Evolutionary conservation across 2,329 filamentous ascomycete species (phyloP), one percentile per base, ranked within the genome.

Genomic region (Colletotrichum euphorbiae): DNA sequence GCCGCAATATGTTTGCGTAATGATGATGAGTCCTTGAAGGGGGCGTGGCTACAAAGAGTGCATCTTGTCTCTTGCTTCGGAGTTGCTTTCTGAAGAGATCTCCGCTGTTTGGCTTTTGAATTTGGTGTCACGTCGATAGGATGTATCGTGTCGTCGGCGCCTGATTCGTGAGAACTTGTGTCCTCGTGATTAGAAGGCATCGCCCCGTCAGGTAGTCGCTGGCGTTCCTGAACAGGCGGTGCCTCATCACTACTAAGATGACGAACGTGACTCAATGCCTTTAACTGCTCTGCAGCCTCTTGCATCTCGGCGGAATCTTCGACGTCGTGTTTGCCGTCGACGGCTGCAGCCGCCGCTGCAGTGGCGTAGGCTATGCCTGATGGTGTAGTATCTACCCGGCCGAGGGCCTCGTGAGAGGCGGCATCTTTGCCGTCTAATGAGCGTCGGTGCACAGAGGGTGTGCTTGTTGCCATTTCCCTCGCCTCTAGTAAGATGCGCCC

Each of bases 231-330:
- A 12, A 69, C 70, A 8, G 73, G 72, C 1, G 64, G 46, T 2
- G 75, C 58, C 51, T 78, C 77, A 48, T 79, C 78, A 65, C 78
- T 80, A 65, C 78, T 80, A 9, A 78, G 67, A 57, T 79, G 77
- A 3, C 88, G 84, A 60, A 90, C 84, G 72, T 91, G 88, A 71
- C 89, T 90, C 46, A 91, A 76, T 2, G 88, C 88, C 73, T 90
- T 90, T 6, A 91, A 81, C 75, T 90, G 88, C 73, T 90, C 88
- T 4, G 89, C 89, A 19, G 89, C 89, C 75, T 90, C 87, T 72
- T 90, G 87, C 87, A 91, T 90, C 77, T 91, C 89, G 8, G 86
- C 88, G n/a, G 88, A 89, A 64, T 90, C 88, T 73, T 90, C 88
- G 4, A 83, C 84, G 38, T 86, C 82, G 31, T 84, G 77, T 65